Evolutionary conservation across 495 filamentous ascomycete genomes (phyloP).

Genomic region (Ramalina peruviana): DNA sequence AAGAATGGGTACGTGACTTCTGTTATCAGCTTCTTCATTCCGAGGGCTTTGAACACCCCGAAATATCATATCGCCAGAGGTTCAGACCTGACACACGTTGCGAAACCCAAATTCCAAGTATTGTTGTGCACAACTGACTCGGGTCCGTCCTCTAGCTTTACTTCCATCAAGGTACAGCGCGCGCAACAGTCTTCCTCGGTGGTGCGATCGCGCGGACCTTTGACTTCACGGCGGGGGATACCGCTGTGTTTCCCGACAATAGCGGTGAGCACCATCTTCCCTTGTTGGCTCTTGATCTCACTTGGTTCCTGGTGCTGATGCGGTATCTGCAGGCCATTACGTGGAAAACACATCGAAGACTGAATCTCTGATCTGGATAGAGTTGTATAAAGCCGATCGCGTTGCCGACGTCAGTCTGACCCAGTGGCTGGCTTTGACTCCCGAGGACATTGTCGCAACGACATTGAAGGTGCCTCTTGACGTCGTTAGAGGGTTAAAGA

Average conservation of each 20-base stretch:
- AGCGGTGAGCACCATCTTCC: conserved; percentile 22
- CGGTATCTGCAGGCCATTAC: conserved; percentile 31
- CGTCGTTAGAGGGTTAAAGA: conserved; percentile 43
- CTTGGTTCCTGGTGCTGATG: conserved; percentile 7
- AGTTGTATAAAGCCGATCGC: conserved; percentile 50
- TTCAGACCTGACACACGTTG: too few relatives aligned
- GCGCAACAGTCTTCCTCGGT: conserved; percentile 49
- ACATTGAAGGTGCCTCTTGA: conserved; percentile 42
- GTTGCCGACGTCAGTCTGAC: conserved; percentile 48
- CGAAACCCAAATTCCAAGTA: too few relatives aligned
- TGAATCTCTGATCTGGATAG: conserved; percentile 48
- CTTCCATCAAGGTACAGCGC: conserved; percentile 43
- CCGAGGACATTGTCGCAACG: conserved; percentile 42
- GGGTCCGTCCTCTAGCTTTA: conserved; percentile 28
- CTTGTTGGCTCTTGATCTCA: not conserved
- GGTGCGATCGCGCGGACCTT: conserved; percentile 45
- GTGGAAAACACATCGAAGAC: conserved; percentile 50
- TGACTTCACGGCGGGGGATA: conserved; percentile 50
- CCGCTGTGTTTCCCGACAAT: conserved; percentile 52
- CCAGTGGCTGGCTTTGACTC: conserved; percentile 52
- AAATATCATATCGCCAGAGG: too few relatives aligned
- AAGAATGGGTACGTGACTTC: conserved; percentile 31
- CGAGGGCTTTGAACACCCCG: too few relatives aligned
- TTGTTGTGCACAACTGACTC: too few relatives aligned
- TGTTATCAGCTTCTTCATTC: too few relatives aligned